A percentile compares a stretch with the other conserved stretches of the same genome.
Conservation (phyloP, 306 rosid species). For the Fagus crenata region DNA sequence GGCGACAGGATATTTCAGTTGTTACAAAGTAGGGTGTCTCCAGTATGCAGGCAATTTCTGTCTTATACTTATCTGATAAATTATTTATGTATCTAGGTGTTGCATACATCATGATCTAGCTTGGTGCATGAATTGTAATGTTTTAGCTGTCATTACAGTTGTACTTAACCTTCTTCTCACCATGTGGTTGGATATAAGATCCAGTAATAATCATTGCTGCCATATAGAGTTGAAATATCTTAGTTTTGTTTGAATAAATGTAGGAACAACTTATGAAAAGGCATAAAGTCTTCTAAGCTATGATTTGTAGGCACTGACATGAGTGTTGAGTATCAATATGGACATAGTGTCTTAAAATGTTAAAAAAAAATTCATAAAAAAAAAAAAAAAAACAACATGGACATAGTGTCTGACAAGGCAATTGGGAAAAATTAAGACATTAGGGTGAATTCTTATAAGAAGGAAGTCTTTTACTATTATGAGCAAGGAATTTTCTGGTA, state of each 20-base stretch:
- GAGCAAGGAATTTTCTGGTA: neutral
- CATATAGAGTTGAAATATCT: neutral
- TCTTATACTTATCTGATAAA: slow-evolving; percentile 22
- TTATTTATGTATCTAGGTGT: neutral
- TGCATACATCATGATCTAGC: neutral
- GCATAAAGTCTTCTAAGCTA: no score
- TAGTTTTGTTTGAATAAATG: neutral
- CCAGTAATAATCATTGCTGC: neutral
- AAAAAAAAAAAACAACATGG: no score
- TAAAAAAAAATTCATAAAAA: no score
- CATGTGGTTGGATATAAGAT: neutral
- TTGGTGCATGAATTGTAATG: slow-evolving; percentile 2
- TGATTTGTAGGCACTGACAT: neutral
- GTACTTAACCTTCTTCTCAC: neutral
- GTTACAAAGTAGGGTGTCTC: slow-evolving; percentile 95
- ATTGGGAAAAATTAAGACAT: neutral
- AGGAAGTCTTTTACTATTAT: neutral
- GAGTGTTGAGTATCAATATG: neutral
- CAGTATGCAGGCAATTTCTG: slow-evolving; percentile 48
- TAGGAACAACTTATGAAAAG: no score
- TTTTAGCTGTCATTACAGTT: slow-evolving; percentile 11
- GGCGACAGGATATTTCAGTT: slow-evolving; percentile 99
- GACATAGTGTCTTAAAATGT: neutral
- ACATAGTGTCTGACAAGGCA: neutral
- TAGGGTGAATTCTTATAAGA: neutral